A percentile compares a stretch with the other conserved stretches of the same genome.
phyloP scores from a whole-genome alignment of 768 basidiomycete species.

The Mycena venus region DNA sequence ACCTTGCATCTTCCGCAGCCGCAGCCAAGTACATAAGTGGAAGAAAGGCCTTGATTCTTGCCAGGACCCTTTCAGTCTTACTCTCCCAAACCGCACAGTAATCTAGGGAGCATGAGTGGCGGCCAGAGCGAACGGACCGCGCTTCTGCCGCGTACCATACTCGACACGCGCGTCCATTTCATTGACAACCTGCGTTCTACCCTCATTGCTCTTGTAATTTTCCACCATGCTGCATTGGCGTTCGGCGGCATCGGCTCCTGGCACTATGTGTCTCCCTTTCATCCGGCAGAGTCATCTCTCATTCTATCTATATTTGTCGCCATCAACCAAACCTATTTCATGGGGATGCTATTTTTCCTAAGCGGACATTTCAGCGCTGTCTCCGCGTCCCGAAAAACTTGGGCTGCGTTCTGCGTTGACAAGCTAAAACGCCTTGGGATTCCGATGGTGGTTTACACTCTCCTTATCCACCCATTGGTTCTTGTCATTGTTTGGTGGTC shows the following conservation, averaged over 20 bases:
- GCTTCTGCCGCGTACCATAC: constrained; percentile 29
- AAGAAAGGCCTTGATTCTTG: too few species aligned
- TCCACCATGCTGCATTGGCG: constrained; percentile 25
- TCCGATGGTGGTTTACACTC: constrained; percentile 22
- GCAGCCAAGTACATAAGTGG: too few species aligned
- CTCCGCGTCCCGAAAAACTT: constrained; percentile 9
- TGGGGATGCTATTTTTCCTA: constrained; percentile 31
- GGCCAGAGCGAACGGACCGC: constrained; percentile 29
- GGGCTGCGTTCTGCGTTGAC: constrained; percentile 15
- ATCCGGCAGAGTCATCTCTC: neutral
- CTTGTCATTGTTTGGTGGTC: constrained; percentile 11
- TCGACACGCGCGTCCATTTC: constrained; percentile 22
- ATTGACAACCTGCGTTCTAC: constrained; percentile 31
- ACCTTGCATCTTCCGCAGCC: too few species aligned
- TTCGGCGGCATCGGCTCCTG: constrained; percentile 26
- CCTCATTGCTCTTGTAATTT: constrained; percentile 28
- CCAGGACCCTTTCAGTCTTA: too few species aligned
- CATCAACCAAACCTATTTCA: constrained; percentile 31
- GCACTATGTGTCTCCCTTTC: constrained; percentile 25
- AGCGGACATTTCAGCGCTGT: constrained; percentile 22
- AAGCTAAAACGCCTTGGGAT: constrained; percentile 30
- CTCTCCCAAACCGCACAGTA: too few species aligned
- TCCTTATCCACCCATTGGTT: constrained; percentile 14
- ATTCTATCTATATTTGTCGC: constrained; percentile 8
- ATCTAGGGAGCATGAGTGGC: constrained; percentile 17